Base-by-base conservation (phyloP, 1,284 basidiomycete species). In the Ustilago crameri region DNA sequence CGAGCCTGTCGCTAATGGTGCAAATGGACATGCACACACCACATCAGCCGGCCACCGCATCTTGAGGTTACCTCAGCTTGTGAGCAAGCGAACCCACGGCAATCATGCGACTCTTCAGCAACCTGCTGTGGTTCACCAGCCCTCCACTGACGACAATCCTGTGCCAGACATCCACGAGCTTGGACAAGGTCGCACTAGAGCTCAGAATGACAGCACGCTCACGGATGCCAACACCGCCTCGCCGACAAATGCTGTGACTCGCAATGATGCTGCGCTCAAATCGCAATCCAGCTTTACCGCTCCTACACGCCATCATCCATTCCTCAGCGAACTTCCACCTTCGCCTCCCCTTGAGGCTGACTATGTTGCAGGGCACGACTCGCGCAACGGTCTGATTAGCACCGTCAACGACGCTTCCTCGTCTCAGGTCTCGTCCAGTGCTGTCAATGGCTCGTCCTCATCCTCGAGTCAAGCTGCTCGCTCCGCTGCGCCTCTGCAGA, bases 301-400 rank as follows among this genome's bases (percentile, higher is more conserved):
- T 3, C 71, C 71, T 3, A 67, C 71, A 10, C 59, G 71, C 9
- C 67, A 71, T 32, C 70, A 76, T 51, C 72, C 76, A 2, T 66
- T 79, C 20, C 60, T 77, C 47, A 68, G 73, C 61, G 77, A 79
- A 53, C 67, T 79, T 15, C 77, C 77, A 34, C 77, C 77, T 15
- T 77, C 75, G 1, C 77, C 77, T 17, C 77, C 77, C 3, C 65
- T 78, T 22, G 77, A 79, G 46, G 64, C 76, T 9, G 73, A 76
- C 41, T 70, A 71, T 42, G 35, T 71, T 22, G 40, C 57, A 5
- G 68, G 65, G 9, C 57, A 63, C 20, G 51, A 69, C 45, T 65
- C 63, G 20, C 61, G 71, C 40, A 65, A 69, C 26, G 66, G 61
- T 10, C 61, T 69, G 54, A 61, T 69, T 49, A 64, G 48, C 55